Conservation (phyloP, 352 stramenopile genomes). For the Peronospora tabacina region DNA sequence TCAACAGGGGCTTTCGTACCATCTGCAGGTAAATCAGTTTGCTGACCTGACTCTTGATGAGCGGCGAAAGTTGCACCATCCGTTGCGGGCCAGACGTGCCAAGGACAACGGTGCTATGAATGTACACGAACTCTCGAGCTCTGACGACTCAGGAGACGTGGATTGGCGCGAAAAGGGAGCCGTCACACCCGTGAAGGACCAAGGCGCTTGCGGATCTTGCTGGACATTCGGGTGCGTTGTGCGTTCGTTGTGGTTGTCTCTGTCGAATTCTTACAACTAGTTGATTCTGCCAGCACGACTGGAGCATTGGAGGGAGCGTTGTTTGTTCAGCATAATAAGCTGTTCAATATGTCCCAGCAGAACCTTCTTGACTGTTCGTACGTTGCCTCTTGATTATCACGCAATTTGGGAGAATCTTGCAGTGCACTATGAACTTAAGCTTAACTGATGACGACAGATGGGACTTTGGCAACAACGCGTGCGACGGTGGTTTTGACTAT, state of each 20-base stretch:
- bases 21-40: slow-evolving; percentile 76
- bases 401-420: no score
- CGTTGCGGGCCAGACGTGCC: slow-evolving; percentile 39
- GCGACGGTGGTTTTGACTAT: slow-evolving; percentile 85
- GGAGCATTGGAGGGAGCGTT: slow-evolving; percentile 69
- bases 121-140: slow-evolving; percentile 35
- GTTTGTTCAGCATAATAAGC: slow-evolving; percentile 61
- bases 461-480: slow-evolving; percentile 88
- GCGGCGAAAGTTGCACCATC: slow-evolving; percentile 39
- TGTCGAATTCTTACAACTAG: slow-evolving; percentile 3
- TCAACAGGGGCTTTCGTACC: slow-evolving; percentile 59
- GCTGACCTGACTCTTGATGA: slow-evolving; percentile 76
- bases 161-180: slow-evolving; percentile 84
- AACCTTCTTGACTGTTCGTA: slow-evolving; percentile 88
- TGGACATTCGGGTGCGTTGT: slow-evolving; percentile 80
- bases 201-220: slow-evolving; percentile 88
- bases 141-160: slow-evolving; percentile 50
- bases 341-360: slow-evolving; percentile 84
- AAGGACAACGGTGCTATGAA: slow-evolving; percentile 52
- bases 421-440: slow-evolving; percentile 1
- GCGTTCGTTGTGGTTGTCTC: neutral
- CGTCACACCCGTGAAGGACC: slow-evolving; percentile 87
- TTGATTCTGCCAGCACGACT: slow-evolving; percentile 48
- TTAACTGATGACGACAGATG: slow-evolving; percentile 38
- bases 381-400: slow-evolving; percentile 4